Percentiles rank a stretch among this genome's conserved stretches.
Conservation (phyloP, 2,329 filamentous ascomycete species). For the Cytospora piceicola region DNA sequence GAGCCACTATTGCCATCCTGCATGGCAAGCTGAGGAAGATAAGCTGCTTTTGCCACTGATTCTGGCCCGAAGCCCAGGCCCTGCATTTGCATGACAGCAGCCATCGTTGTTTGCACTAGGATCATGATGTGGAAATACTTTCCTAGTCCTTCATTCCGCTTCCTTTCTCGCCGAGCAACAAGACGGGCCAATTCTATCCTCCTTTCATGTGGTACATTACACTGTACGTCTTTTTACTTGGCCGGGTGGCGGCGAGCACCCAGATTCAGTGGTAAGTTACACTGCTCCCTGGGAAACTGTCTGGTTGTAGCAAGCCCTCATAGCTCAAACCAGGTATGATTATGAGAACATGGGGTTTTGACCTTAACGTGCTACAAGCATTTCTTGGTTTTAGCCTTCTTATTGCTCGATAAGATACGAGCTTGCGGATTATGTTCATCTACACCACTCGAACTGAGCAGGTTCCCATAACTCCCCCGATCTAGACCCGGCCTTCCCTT, state of each 20-base stretch:
- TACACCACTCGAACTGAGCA: not conserved
- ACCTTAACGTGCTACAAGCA: not conserved
- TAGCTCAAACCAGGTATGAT: not conserved
- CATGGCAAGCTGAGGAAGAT: slow-evolving; percentile 5
- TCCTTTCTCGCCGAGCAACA: not conserved
- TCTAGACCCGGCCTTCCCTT: not conserved
- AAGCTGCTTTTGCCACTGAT: not conserved
- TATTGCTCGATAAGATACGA: not conserved
- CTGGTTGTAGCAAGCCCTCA: not conserved
- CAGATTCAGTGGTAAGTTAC: not conserved
- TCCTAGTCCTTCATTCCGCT: not conserved
- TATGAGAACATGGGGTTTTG: not conserved
- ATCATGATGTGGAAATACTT: not conserved
- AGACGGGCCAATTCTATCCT: not conserved
- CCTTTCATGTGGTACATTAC: not conserved
- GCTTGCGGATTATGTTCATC: not conserved
- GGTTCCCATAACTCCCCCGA: not conserved
- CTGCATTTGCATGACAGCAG: not conserved
- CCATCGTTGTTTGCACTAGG: not conserved
- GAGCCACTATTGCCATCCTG: slow-evolving; percentile 7
- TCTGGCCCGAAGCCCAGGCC: not conserved
- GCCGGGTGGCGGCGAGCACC: not conserved
- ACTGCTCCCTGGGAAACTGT: not conserved
- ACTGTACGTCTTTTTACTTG: not conserved
- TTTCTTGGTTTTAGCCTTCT: not conserved